phyloP scores from a whole-genome alignment of 495 filamentous ascomycete genomes.

The Trichocladium uniseriatum region DNA sequence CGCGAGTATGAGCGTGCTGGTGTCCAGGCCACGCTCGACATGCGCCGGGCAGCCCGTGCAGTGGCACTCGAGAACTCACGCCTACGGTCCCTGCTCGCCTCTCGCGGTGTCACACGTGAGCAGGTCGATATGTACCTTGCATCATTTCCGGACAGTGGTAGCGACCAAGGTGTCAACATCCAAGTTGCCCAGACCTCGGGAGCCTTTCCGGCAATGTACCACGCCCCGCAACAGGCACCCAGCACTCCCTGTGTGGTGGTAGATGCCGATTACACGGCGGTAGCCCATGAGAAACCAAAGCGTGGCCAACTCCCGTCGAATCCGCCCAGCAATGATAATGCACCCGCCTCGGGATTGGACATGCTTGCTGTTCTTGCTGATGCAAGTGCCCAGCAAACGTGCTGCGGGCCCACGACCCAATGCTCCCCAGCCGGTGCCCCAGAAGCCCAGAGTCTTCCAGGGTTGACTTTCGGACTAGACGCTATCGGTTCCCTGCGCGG shows the following conservation, averaged over 20 bases:
- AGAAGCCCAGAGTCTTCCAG: not conserved
- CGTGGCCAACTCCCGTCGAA: not conserved
- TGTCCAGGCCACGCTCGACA: not conserved
- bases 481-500: not conserved
- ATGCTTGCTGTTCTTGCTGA: not conserved
- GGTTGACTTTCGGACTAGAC: too few relatives aligned
- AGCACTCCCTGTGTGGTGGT: not conserved
- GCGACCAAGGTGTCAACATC: not conserved
- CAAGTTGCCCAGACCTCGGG: too few relatives aligned
- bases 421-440: not conserved
- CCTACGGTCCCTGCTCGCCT: not conserved
- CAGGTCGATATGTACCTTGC: not conserved
- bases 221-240: not conserved
- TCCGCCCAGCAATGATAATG: too few relatives aligned
- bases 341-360: not conserved
- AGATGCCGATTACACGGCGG: too few relatives aligned
- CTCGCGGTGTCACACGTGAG: not conserved
- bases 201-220: not conserved
- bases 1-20: not conserved
- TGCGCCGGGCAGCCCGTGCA: not conserved
- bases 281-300: too few relatives aligned
- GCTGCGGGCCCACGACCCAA: not conserved
- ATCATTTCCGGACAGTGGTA: too few relatives aligned
- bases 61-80: not conserved
- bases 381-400: not conserved